These are phyloP conservation scores for Raphanus sativus DNA, from an alignment of 345 rosid species.

Conservation along the genomic window DNA sequence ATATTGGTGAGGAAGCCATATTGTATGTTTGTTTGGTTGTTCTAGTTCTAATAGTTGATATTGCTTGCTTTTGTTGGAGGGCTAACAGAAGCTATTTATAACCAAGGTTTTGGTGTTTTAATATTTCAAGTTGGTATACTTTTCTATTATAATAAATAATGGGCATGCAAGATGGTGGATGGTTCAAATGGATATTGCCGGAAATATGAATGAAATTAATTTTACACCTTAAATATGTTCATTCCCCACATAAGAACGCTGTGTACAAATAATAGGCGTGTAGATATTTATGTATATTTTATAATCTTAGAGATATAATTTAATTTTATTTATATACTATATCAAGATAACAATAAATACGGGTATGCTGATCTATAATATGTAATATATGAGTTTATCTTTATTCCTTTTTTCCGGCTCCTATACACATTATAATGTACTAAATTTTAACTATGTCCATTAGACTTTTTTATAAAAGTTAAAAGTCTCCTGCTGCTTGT, in stretches of 20 bases:
- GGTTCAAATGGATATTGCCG: not conserved
- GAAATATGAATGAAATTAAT: not conserved
- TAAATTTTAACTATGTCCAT: not conserved
- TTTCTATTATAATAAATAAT: conserved; percentile 14
- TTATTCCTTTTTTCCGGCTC: too few species aligned
- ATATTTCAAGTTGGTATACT: conserved; percentile 38
- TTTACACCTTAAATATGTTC: not conserved
- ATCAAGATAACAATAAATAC: not conserved
- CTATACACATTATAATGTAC: not conserved
- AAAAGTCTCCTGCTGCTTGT: not conserved
- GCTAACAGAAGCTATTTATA: conserved; percentile 32
- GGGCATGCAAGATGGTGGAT: conserved; percentile 40
- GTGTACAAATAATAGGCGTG: not conserved
- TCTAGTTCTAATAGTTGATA: not conserved
- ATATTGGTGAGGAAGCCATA: conserved; percentile 26
- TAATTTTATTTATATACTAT: not conserved
- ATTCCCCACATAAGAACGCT: not conserved
- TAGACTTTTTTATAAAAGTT: not conserved
- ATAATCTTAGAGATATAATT: not conserved
- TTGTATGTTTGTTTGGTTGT: conserved; percentile 15
- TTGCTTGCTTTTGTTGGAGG: conserved; percentile 27
- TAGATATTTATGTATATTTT: not conserved
- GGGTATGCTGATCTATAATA: not conserved
- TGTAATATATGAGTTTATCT: too few species aligned
- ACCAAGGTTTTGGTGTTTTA: conserved; percentile 14